Evolutionary conservation across 257 asterid species (phyloP).

Genomic region (Gentiana straminea): DNA sequence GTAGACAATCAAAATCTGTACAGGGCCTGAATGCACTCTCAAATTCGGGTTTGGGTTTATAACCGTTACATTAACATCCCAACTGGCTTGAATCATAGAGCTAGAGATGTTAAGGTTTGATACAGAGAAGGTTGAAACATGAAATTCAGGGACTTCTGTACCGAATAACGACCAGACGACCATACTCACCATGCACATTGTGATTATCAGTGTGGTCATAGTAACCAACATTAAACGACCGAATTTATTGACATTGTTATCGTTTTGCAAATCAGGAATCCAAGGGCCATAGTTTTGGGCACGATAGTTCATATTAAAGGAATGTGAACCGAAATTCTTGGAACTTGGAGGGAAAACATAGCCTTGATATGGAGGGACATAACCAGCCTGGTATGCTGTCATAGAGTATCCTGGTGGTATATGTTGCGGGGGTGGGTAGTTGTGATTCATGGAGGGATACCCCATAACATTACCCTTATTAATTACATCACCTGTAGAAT

Average conservation of each 20-base stretch:
- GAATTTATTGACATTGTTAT: slow-evolving; percentile 4
- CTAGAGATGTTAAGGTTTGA: slow-evolving; percentile 19
- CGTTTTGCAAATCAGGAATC: slow-evolving; percentile 8
- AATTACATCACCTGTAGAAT: slow-evolving; percentile 7
- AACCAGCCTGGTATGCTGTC: background rate
- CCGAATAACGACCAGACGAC: slow-evolving; percentile 46
- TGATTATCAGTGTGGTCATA: slow-evolving; percentile 18
- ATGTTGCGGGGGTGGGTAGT: background rate
- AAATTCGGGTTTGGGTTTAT: slow-evolving; percentile 22
- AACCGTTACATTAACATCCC: slow-evolving; percentile 21
- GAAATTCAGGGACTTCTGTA: slow-evolving; percentile 29
- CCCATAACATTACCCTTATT: slow-evolving; percentile 18
- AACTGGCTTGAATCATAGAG: slow-evolving; percentile 8
- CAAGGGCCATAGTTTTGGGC: slow-evolving; percentile 1
- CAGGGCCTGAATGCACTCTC: slow-evolving; percentile 7
- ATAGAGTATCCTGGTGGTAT: slow-evolving; percentile 6
- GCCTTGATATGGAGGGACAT: slow-evolving; percentile 2
- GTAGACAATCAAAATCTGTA: slow-evolving; percentile 25
- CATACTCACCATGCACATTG: slow-evolving; percentile 32
- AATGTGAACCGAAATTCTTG: background rate
- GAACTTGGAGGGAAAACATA: background rate
- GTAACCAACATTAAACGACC: slow-evolving; percentile 27
- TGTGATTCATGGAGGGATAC: slow-evolving; percentile 25
- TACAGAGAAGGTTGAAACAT: slow-evolving; percentile 19
- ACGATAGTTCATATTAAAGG: slow-evolving; percentile 2